Conservation (phyloP, 495 filamentous ascomycete species). For the Xylaria curta region DNA sequence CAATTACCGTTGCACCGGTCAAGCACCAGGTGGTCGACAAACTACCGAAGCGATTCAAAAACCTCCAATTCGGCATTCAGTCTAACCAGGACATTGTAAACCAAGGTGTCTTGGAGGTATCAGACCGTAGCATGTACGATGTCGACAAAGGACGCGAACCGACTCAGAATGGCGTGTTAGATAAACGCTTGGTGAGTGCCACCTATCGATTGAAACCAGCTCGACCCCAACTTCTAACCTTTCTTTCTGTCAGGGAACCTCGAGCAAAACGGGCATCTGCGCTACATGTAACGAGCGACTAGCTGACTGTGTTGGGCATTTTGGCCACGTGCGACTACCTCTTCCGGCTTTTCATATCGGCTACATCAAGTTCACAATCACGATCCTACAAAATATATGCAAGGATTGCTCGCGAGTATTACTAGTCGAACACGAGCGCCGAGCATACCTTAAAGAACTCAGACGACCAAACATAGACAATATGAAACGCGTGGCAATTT, state of each 20-base stretch:
- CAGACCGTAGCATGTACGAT: slow-evolving; percentile 89
- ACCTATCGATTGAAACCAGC: slow-evolving; percentile 13
- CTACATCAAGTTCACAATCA: slow-evolving; percentile 88
- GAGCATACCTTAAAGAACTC: slow-evolving; percentile 75
- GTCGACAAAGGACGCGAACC: slow-evolving; percentile 72
- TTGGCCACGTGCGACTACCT: slow-evolving; percentile 87
- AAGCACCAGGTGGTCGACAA: slow-evolving; percentile 92
- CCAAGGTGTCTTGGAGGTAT: slow-evolving; percentile 91
- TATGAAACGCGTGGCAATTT: slow-evolving; percentile 74
- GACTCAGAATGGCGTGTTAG: slow-evolving; percentile 82
- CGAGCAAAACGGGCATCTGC: slow-evolving; percentile 72
- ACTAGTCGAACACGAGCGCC: slow-evolving; percentile 75
- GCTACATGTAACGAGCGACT: slow-evolving; percentile 80
- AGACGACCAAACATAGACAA: slow-evolving; percentile 86
- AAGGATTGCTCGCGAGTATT: slow-evolving; percentile 83
- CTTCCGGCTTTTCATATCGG: slow-evolving; percentile 94
- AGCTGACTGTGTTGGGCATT: slow-evolving; percentile 89
- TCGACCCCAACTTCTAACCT: slow-evolving; percentile 28
- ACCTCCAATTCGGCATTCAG: slow-evolving; percentile 93
- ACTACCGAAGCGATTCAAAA: slow-evolving; percentile 86
- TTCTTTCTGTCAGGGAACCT: slow-evolving; percentile 68
- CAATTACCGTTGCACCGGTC: slow-evolving; percentile 46
- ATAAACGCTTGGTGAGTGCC: slow-evolving; percentile 69
- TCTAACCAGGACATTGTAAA: slow-evolving; percentile 92
- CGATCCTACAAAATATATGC: slow-evolving; percentile 91